A percentile compares a stretch with the other conserved stretches of the same genome.
Conservation (phyloP, 768 basidiomycete species). For the Neoboletus brunneissimus region DNA sequence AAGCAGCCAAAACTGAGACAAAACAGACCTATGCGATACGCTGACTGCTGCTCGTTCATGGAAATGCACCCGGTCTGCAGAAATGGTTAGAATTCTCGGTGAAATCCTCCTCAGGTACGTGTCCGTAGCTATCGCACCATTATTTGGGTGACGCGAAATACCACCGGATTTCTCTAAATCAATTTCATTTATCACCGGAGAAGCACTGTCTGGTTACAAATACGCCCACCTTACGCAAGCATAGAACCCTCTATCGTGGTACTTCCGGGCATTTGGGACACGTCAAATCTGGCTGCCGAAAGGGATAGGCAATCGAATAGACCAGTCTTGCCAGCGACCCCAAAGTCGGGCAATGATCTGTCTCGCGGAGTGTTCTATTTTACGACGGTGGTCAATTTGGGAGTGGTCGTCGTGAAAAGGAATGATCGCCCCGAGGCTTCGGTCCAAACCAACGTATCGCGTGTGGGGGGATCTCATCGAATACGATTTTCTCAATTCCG, state of each 20-base stretch:
- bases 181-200: constrained; percentile 28
- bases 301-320: constrained; percentile 13
- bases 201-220: constrained; percentile 19
- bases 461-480: constrained; percentile 10
- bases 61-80: constrained; percentile 3
- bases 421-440: not conserved
- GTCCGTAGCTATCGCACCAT: constrained; percentile 21
- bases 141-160: constrained; percentile 12
- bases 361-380: constrained; percentile 8
- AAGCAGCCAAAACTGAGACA: not conserved
- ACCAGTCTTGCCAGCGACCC: not conserved
- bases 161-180: constrained; percentile 14
- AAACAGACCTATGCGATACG: not conserved
- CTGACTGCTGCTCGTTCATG: constrained; percentile 11
- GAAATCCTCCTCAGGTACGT: constrained; percentile 26
- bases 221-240: constrained; percentile 22
- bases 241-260: not conserved
- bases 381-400: not conserved
- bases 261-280: constrained; percentile 5
- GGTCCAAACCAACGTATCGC: constrained; percentile 2
- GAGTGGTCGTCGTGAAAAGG: not conserved
- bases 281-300: not conserved
- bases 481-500: constrained; percentile 1
- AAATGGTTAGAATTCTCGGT: constrained; percentile 13
- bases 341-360: not conserved